Evolutionary conservation across 129 eudicot species (phyloP).

Genomic region (Deinandra increscens): DNA sequence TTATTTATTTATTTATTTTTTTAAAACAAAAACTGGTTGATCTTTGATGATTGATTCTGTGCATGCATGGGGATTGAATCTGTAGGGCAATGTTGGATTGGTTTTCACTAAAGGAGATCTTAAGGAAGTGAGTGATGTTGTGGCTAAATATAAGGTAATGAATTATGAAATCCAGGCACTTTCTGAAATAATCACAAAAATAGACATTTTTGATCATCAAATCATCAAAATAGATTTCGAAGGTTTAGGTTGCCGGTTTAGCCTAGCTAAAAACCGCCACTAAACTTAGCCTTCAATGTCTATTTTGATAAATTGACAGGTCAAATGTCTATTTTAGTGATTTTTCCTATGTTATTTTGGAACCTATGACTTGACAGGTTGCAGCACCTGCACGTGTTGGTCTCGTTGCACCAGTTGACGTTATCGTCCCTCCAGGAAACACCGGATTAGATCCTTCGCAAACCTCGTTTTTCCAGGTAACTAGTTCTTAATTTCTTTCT

Average conservation of each 20-base stretch:
- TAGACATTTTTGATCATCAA: too few relatives aligned
- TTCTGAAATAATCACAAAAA: neutral
- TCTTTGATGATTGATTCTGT: slow-evolving; percentile 6
- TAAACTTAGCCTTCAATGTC: too few relatives aligned
- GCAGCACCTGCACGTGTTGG: slow-evolving; percentile 80
- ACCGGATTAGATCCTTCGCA: slow-evolving; percentile 72
- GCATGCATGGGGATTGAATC: slow-evolving; percentile 1
- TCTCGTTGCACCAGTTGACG: slow-evolving; percentile 59
- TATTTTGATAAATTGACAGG: too few relatives aligned
- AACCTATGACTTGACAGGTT: slow-evolving; percentile 34
- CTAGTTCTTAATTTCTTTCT: neutral
- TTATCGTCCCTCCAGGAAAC: slow-evolving; percentile 68
- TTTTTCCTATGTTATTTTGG: too few relatives aligned
- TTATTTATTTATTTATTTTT: neutral
- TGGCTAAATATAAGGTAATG: slow-evolving; percentile 53
- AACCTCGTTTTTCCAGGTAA: slow-evolving; percentile 70
- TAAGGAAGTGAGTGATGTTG: slow-evolving; percentile 65
- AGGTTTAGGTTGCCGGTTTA: too few relatives aligned
- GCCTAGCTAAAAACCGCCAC: too few relatives aligned
- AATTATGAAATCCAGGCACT: neutral
- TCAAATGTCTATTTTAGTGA: too few relatives aligned
- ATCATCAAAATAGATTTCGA: too few relatives aligned
- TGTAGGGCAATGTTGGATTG: slow-evolving; percentile 76
- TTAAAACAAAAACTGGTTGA: neutral
- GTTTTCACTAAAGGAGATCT: slow-evolving; percentile 64